Base-by-base conservation (phyloP, 768 basidiomycete genomes). In the Steccherinum ochraceum region DNA sequence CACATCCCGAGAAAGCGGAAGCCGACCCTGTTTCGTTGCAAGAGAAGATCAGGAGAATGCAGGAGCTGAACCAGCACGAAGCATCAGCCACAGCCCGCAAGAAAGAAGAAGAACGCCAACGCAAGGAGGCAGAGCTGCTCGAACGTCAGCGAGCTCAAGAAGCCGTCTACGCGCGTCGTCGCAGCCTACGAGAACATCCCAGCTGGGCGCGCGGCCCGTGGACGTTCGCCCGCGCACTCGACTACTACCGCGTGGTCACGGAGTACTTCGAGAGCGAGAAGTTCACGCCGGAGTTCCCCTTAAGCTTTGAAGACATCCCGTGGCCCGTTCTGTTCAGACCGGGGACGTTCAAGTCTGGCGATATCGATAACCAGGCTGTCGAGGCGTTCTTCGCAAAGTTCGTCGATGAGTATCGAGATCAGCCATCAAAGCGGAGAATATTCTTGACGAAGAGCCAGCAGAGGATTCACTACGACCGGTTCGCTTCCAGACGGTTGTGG, bases 401-500 rank as follows among this genome's bases (percentile, higher is more conserved):
- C 23, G 72, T 70, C 57, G 53, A 56, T 16, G 72, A 76, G 41
- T 75, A 88, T 74, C 73, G 79, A 20, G 49, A 65, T 16, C 78
- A 83, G 61, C 84, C 86, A 45, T 89, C 79, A 66, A 80, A 76
- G 59, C n/a, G n/a, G n/a, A n/a, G n/a, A n/a, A 64, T 62, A 1
- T 75, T 90, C 50, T 73, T 91, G 2, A 79, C 86, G 67, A 81
- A 80, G 59, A 84, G 83, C 57, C 78, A 89, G 58, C 74, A 79
- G 39, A 57, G 87, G 47, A 91, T 89, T 63, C 90, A 90, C 57
- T 86, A 87, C 1, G 89, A 91, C 64, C 70, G 85, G 53, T 93
- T 87, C 89, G 72, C 81, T 40, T 80, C 84, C 24, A 73, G 84
- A 40, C 78, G 78, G 24, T 67, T 90, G 27, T 71, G 86, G 60